Evolutionary conservation across 2,329 filamentous ascomycete genomes (phyloP).

Genomic region (Trichoderma hamatum): DNA sequence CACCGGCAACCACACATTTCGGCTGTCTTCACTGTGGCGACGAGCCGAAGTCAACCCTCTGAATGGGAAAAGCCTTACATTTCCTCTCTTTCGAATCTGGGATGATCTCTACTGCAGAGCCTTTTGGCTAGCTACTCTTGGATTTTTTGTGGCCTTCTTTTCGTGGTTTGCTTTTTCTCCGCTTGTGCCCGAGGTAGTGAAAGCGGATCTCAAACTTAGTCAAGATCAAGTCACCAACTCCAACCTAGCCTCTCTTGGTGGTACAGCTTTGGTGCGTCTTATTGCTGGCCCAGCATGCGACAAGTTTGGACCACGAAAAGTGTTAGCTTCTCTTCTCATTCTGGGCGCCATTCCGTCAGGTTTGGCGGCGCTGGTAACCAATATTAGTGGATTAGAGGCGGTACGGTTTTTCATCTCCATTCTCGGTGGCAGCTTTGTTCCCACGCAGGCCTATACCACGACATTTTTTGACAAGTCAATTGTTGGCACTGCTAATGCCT

Average conservation of each 20-base stretch:
- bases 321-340: slow-evolving; percentile 78
- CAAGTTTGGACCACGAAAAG: slow-evolving; percentile 75
- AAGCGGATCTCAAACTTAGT: slow-evolving; percentile 73
- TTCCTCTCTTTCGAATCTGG: background rate
- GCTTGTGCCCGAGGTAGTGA: slow-evolving; percentile 76
- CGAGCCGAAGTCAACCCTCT: slow-evolving; percentile 9
- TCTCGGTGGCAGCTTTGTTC: slow-evolving; percentile 76
- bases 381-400: slow-evolving; percentile 63
- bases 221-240: slow-evolving; percentile 79
- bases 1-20: background rate
- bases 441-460: slow-evolving; percentile 90
- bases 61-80: slow-evolving; percentile 14
- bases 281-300: slow-evolving; percentile 85
- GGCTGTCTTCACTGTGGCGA: background rate
- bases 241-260: slow-evolving; percentile 80
- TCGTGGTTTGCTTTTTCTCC: slow-evolving; percentile 79
- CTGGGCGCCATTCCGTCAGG: slow-evolving; percentile 79
- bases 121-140: slow-evolving; percentile 6
- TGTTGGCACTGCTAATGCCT: slow-evolving; percentile 83
- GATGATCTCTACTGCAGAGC: background rate
- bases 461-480: slow-evolving; percentile 93
- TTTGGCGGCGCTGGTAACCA: slow-evolving; percentile 75
- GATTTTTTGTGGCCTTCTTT: slow-evolving; percentile 14
- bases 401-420: slow-evolving; percentile 82
- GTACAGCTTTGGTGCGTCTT: slow-evolving; percentile 72